Evolutionary conservation across 192 early-diverging fungal genomes (phyloP), one percentile per base, ranked within the genome.

Genomic region (Coemansia sp.): DNA sequence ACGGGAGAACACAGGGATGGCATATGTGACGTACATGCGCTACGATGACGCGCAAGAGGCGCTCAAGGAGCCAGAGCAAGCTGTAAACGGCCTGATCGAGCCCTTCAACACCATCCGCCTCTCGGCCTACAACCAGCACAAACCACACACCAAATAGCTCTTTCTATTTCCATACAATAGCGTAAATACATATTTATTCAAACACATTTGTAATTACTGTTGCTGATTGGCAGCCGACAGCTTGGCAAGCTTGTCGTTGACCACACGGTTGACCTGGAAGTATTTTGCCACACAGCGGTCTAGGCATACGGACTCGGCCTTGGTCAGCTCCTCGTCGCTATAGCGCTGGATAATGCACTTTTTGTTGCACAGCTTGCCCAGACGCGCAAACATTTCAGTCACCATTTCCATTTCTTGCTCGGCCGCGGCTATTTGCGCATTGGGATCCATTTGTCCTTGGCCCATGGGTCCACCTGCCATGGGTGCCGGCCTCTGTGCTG

Each of bases 251-350:
- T 91, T 91, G 71, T 89, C 84, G 31, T 89, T 88, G 61, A 93
- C 79, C 34, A 87, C 83, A 66, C 83, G 85, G 68, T 92, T 90
- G 62, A 94, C 87, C 56, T 89, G 89, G 76, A 94, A 89, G 77
- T 89, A 96, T 82, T 96, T 96, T 30, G 88, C 74, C 7, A 92
- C 91, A 58, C 94, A 96, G 45, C 94, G 90, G 71, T 96, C 94
- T 40, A 91, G 84, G 73, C 94, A 96, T 26, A 94, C 91, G 9
- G 88, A 87, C 79, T 96, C 94, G 59, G 93, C 94, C 80, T 96
- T 96, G 68, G 91, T 92, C 63, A 96, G 81, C 56, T 92, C 90
- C 48, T 78, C 84, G 63, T 94, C 93, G 61, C 79, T 83, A 66
- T 96, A 96, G 40, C 85, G 85, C 70, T 84, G 77, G 23, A 91